These are phyloP conservation scores for Ophiorrhiza pumila DNA, from an alignment of 257 asterid species.

Conservation along the genomic window DNA sequence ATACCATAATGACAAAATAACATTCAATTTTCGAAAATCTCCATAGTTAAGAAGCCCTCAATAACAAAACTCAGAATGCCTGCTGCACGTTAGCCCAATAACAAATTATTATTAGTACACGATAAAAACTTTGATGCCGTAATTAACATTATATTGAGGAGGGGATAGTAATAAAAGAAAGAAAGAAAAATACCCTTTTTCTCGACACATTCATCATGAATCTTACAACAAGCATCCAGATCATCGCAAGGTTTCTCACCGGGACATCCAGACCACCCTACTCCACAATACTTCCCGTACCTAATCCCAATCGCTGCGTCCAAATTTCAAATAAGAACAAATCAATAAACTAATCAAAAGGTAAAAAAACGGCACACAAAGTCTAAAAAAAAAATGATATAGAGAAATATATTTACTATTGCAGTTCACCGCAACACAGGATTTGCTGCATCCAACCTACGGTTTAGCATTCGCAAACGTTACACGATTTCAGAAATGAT, in stretches of 20 bases:
- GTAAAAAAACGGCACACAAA: background rate
- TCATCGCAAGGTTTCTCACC: slow-evolving; percentile 98
- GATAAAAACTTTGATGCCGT: no score
- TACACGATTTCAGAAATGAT: background rate
- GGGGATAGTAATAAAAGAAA: no score
- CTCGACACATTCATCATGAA: slow-evolving; percentile 82
- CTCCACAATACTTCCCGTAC: slow-evolving; percentile 94
- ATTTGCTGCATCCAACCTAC: slow-evolving; percentile 63
- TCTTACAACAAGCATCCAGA: slow-evolving; percentile 84
- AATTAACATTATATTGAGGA: no score
- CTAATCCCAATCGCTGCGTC: slow-evolving; percentile 64
- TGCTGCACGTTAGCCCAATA: background rate
- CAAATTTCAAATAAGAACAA: background rate
- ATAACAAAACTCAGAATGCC: background rate
- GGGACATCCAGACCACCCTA: slow-evolving; percentile 88
- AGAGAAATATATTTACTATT: slow-evolving; percentile 35
- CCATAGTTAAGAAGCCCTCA: background rate
- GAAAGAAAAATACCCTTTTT: slow-evolving; percentile 46
- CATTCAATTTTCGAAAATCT: background rate
- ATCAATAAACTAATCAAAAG: background rate
- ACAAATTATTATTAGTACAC: background rate
- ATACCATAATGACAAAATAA: background rate
- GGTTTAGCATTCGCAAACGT: background rate
- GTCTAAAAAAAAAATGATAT: background rate
- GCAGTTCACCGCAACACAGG: slow-evolving; percentile 70